These are phyloP conservation scores for Coix lacrymajobi DNA, from an alignment of 176 grass and related monocot genomes.

Conservation along the genomic window DNA sequence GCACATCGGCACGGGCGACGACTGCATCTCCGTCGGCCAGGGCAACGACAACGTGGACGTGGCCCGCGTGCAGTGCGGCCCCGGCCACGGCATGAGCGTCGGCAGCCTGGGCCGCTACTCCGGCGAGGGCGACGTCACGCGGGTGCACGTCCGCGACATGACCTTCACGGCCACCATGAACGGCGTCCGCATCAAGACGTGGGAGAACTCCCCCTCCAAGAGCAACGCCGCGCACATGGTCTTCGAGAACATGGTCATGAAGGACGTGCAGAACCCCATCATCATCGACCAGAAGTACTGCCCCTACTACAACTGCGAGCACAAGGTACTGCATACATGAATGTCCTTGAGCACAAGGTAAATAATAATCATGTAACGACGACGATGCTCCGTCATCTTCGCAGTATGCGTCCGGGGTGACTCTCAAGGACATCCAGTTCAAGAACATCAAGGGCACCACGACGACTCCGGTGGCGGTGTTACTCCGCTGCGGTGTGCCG, in stretches of 20 bases:
- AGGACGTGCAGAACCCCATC: background rate
- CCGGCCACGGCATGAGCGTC: constrained; percentile 66
- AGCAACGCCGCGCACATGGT: background rate
- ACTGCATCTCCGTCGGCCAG: constrained; percentile 27
- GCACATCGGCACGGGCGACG: constrained; percentile 33
- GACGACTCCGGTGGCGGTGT: background rate
- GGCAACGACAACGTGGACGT: constrained; percentile 33
- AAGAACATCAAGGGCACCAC: background rate
- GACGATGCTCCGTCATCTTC: constrained; percentile 11
- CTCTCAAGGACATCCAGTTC: background rate
- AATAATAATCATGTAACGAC: background rate
- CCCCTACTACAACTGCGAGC: background rate
- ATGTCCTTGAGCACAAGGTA: too few species aligned
- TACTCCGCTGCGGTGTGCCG: background rate
- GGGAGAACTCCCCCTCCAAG: background rate
- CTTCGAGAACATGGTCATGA: background rate
- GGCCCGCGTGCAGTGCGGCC: constrained; percentile 46
- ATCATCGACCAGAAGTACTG: background rate
- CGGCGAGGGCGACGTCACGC: constrained; percentile 42
- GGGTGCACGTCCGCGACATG: constrained; percentile 32
- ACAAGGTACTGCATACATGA: background rate
- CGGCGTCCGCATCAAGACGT: background rate
- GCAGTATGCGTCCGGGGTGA: background rate
- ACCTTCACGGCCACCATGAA: background rate
- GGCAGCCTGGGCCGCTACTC: constrained; percentile 51